Base-by-base conservation (phyloP, 257 asterid genomes). In the Mitragyna speciosa region DNA sequence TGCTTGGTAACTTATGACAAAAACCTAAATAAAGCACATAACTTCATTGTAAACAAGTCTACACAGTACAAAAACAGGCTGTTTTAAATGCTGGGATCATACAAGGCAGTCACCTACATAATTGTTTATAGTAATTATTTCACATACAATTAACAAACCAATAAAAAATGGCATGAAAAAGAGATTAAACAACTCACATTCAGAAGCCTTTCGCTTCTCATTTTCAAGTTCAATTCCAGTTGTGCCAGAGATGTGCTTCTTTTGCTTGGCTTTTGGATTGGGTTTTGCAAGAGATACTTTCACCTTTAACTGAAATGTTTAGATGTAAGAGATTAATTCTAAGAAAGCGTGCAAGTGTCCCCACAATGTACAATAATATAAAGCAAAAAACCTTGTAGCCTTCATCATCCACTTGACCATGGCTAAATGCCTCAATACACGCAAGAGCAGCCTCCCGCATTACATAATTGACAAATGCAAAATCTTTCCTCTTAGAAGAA, bases 371-470 rank as follows among this genome's bases (percentile, higher is more conserved):
- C 15, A 59, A 45, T 16, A 68, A 67, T 76, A 75, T 33, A n/a
- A 36, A 78, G 63, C 61, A 75, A 45, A 20, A 78, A 80, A 92
- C 95, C 92, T 90, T 86, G 77, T 86, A 79, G 79, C 89, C 82
- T 74, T 69, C 85, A 73, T 85, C 86, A 76, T 86, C 83, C 74
- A 52, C 76, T 84, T 81, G 80, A 81, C 83, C 91, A 77, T 75
- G 86, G 63, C 75, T 76, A 86, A 91, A 79, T 70, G 87, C 83
- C 84, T 90, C 86, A 65, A 91, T 85, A 87, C 97, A 92, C 36
- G 86, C 82, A 76, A 91, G 89, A 83, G 97, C 95, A 81, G 89
- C 92, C 78, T 92, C 90, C 30, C 89, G 90, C 75, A 76, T 89
- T 82, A 79, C 63, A 81, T 87, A 92, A 75, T 88, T 89, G 78